phyloP scores from a whole-genome alignment of 139 green algal species.

The Pedinophyceae sp. region DNA sequence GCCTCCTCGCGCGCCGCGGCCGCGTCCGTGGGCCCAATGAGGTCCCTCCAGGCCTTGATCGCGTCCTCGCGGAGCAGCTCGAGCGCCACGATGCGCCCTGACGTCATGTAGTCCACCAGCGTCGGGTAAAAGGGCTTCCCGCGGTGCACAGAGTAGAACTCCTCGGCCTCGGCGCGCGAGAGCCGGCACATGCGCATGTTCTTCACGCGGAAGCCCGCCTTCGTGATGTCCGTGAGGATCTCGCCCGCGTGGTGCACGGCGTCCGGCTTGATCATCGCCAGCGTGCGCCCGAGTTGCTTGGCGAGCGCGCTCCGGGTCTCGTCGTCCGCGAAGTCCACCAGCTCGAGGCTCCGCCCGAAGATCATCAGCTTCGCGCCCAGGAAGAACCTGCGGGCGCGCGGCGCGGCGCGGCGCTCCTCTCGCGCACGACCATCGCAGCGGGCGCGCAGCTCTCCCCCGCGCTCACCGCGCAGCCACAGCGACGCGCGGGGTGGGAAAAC shows the following conservation, averaged over 20 bases:
- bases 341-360: slow-evolving; percentile 44
- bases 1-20: slow-evolving; percentile 28
- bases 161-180: slow-evolving; percentile 22
- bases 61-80: slow-evolving; percentile 41
- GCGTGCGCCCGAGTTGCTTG: slow-evolving; percentile 26
- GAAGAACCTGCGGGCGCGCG: no score
- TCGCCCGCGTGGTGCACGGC: slow-evolving; percentile 44
- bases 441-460: background rate
- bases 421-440: background rate
- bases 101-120: slow-evolving; percentile 51
- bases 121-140: slow-evolving; percentile 47
- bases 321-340: slow-evolving; percentile 60
- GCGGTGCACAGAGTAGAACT: slow-evolving; percentile 52
- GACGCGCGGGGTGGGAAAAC: no score
- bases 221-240: slow-evolving; percentile 47
- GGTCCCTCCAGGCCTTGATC: slow-evolving; percentile 34
- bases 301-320: slow-evolving; percentile 28
- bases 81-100: slow-evolving; percentile 46
- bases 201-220: slow-evolving; percentile 30
- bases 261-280: slow-evolving; percentile 67
- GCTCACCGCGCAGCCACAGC: no score
- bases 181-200: slow-evolving; percentile 14
- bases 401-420: no score
- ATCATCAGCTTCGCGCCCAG: slow-evolving; percentile 42
- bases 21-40: slow-evolving; percentile 30